Evolutionary conservation across 116 monocot genomes (phyloP).

Genomic region (Zostera marina): DNA sequence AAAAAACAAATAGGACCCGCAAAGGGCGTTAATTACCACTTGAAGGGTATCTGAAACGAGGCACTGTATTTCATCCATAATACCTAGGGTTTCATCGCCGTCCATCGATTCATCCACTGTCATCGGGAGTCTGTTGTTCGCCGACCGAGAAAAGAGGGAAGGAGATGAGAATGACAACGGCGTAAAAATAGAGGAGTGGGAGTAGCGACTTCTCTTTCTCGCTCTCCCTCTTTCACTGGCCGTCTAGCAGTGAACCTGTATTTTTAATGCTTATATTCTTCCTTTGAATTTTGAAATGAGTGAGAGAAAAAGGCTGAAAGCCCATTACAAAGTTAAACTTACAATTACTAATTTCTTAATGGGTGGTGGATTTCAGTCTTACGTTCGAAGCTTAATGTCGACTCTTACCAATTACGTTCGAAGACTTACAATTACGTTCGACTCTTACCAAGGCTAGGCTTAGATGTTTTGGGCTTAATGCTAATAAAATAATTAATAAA

Average conservation of each 20-base stretch:
- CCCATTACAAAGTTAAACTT: neutral
- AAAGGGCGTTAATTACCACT: constrained; percentile 16
- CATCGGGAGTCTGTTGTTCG: neutral
- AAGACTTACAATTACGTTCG: no score
- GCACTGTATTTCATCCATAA: constrained; percentile 23
- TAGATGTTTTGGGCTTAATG: no score
- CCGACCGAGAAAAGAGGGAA: neutral
- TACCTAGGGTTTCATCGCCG: constrained; percentile 14
- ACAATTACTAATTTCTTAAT: no score
- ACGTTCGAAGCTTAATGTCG: no score
- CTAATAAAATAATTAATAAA: no score
- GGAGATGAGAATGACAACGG: neutral
- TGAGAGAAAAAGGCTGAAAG: neutral
- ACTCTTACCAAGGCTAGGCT: no score
- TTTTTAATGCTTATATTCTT: neutral
- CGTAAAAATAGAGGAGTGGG: neutral
- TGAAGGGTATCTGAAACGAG: constrained; percentile 37
- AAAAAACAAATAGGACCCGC: no score
- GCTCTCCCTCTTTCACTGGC: neutral
- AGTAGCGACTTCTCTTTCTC: neutral
- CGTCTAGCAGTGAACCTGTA: neutral
- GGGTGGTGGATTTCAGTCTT: no score
- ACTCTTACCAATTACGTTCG: no score
- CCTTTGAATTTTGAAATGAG: no score
- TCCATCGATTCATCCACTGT: constrained; percentile 8